These are phyloP conservation scores for Cyberlindnera nakhonratchasimensis DNA, from an alignment of 805 yeast genomes.

Conservation along the genomic window DNA sequence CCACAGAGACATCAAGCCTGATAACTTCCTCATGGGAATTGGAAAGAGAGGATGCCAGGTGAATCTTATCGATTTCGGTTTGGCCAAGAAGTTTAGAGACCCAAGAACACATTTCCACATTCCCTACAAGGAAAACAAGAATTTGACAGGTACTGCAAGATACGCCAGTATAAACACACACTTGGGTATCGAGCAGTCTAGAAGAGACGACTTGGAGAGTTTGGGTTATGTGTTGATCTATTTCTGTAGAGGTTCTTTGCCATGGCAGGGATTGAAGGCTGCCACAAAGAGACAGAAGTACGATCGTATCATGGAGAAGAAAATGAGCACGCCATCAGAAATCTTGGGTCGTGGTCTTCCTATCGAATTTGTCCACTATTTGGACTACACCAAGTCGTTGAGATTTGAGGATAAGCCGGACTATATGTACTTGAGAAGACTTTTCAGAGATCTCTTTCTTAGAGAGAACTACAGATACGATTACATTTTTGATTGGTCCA, in stretches of 20 bases:
- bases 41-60: slow-evolving; percentile 93
- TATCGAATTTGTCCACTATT: slow-evolving; percentile 76
- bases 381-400: slow-evolving; percentile 84
- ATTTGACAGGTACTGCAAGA: slow-evolving; percentile 95
- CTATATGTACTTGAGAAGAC: slow-evolving; percentile 80
- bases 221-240: slow-evolving; percentile 92
- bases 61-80: slow-evolving; percentile 93
- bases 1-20: slow-evolving; percentile 95
- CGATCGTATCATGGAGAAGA: slow-evolving; percentile 93
- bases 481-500: slow-evolving; percentile 95
- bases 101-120: slow-evolving; percentile 92
- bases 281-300: slow-evolving; percentile 96
- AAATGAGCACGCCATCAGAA: slow-evolving; percentile 85
- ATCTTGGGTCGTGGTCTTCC: slow-evolving; percentile 90
- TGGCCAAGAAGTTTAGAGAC: slow-evolving; percentile 92
- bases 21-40: slow-evolving; percentile 85
- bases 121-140: slow-evolving; percentile 94
- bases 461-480: slow-evolving; percentile 89
- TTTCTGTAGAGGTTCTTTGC: slow-evolving; percentile 92
- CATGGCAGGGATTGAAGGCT: slow-evolving; percentile 98
- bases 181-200: slow-evolving; percentile 92
- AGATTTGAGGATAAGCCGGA: slow-evolving; percentile 97
- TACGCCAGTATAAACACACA: slow-evolving; percentile 95
- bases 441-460: slow-evolving; percentile 84
- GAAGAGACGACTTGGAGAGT: slow-evolving; percentile 95